Percentiles rank a stretch among this genome's conserved stretches.
Evolutionary conservation across 1,284 basidiomycete species (phyloP).

Genomic region (Sporisorium exsertum): DNA sequence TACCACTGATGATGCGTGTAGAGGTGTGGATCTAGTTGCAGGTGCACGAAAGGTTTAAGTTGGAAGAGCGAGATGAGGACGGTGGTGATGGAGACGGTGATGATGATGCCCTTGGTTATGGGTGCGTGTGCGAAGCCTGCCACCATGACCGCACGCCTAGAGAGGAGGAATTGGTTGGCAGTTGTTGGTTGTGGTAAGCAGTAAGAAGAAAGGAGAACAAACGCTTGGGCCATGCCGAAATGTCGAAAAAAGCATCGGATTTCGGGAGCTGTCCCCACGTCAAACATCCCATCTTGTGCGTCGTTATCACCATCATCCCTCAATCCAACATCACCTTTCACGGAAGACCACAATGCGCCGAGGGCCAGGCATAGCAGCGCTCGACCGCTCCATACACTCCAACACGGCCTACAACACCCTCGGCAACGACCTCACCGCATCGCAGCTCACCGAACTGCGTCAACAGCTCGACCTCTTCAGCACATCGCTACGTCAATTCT

Average conservation of each 20-base stretch:
- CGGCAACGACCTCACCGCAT: conserved; percentile 80
- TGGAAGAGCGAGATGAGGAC: conserved; percentile 66
- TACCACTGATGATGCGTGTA: conserved; percentile 77
- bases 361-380: conserved; percentile 72
- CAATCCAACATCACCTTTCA: background rate
- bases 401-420: conserved; percentile 78
- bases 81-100: conserved; percentile 22
- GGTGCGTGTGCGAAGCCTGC: conserved; percentile 49
- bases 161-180: background rate
- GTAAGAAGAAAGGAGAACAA: background rate
- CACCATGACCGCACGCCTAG: conserved; percentile 26
- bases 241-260: background rate
- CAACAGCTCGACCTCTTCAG: conserved; percentile 86
- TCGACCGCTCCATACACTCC: conserved; percentile 71
- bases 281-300: too few relatives aligned
- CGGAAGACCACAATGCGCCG: conserved; percentile 71
- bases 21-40: conserved; percentile 74
- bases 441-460: conserved; percentile 82
- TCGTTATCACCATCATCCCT: background rate
- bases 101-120: conserved; percentile 46
- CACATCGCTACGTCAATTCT: conserved; percentile 82
- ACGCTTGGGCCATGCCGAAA: conserved; percentile 12
- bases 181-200: background rate
- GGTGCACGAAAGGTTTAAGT: conserved; percentile 39
- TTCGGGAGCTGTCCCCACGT: background rate